Evolutionary conservation across 495 filamentous ascomycete genomes (phyloP), one percentile per base, ranked within the genome.

Genomic region (Parachaetomium inaequale): DNA sequence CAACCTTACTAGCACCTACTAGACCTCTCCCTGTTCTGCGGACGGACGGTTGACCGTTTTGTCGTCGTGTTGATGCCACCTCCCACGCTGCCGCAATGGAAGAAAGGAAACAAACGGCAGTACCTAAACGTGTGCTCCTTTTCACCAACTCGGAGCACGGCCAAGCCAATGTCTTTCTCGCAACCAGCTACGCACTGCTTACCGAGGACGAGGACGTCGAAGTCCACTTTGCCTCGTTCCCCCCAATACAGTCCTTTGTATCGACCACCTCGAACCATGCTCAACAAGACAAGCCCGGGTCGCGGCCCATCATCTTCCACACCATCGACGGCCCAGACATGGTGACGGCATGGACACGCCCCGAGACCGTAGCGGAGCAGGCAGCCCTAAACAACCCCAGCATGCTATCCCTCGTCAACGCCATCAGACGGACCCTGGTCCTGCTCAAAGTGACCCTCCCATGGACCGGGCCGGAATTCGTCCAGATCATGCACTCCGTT

Each of bases 71-170:
- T 5, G 12, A 40, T 6, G 2, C 23, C 21, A 14, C 17, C 25
- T n/a, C n/a, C n/a, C n/a, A n/a, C n/a, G n/a, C n/a, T n/a, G 2
- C 50, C 21, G 4, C 19, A 40, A 26, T 17, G 42, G 3, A 17
- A 40, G 15, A 25, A 32, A 40, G 25, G 34, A 31, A 26, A 3
- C 21, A 32, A 2, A 7, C 52, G 28, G 15, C 62, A 28, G 5
- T 43, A 8, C 25, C 66, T 28, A 63, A 58, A 31, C 68, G 63
- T 5, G 72, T 82, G 17, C 71, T 85, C 11, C 79, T 85, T 53
- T 67, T 86, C 59, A 82, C 83, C 7, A 83, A 81, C 71, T 78
- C 79, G 45, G 83, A 85, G 61, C 74, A 79, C 55, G 83, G 83
- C 19, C 80, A 84, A 58, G 78, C 79, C 28, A 85, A 84, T 65